phyloP scores from a whole-genome alignment of 805 yeast genomes.

The Saturnispora sekii region DNA sequence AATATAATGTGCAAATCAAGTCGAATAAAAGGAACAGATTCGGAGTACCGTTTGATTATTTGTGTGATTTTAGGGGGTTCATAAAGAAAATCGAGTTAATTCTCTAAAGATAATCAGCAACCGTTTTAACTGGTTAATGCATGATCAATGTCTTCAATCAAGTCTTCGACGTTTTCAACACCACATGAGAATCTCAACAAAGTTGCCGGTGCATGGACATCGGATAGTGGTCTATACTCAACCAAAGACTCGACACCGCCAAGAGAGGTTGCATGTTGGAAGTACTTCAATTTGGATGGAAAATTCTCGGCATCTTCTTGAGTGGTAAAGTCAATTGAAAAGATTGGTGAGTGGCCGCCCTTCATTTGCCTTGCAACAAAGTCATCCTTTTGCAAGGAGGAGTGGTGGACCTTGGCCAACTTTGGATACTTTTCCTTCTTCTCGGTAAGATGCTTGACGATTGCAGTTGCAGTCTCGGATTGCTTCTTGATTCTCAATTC shows the following conservation, averaged over 20 bases:
- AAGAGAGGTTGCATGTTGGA: slow-evolving; percentile 86
- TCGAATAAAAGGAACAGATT: too few relatives aligned
- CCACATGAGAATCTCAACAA: slow-evolving; percentile 75
- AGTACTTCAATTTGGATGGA: slow-evolving; percentile 56
- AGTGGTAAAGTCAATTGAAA: slow-evolving; percentile 46
- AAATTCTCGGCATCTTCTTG: slow-evolving; percentile 49
- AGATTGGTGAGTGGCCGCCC: slow-evolving; percentile 64
- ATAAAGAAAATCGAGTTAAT: too few relatives aligned
- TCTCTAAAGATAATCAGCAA: too few relatives aligned
- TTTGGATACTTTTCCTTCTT: slow-evolving; percentile 39
- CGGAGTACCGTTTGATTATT: too few relatives aligned
- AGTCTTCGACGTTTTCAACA: slow-evolving; percentile 64
- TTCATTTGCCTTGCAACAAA: slow-evolving; percentile 59
- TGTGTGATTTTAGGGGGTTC: too few relatives aligned
- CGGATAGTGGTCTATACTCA: slow-evolving; percentile 83
- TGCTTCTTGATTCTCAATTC: slow-evolving; percentile 65
- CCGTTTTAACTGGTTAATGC: too few relatives aligned
- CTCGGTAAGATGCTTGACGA: slow-evolving; percentile 50
- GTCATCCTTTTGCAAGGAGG: slow-evolving; percentile 65
- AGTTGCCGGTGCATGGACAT: slow-evolving; percentile 43
- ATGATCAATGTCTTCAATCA: slow-evolving; percentile 58
- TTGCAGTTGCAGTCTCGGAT: slow-evolving; percentile 46
- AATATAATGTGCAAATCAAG: too few relatives aligned
- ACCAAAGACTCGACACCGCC: slow-evolving; percentile 89
- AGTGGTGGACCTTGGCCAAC: slow-evolving; percentile 50